Percentiles rank a stretch among this genome's conserved stretches.
Evolutionary conservation across 768 basidiomycete species (phyloP).

Genomic region (Russula griseocarnosa): DNA sequence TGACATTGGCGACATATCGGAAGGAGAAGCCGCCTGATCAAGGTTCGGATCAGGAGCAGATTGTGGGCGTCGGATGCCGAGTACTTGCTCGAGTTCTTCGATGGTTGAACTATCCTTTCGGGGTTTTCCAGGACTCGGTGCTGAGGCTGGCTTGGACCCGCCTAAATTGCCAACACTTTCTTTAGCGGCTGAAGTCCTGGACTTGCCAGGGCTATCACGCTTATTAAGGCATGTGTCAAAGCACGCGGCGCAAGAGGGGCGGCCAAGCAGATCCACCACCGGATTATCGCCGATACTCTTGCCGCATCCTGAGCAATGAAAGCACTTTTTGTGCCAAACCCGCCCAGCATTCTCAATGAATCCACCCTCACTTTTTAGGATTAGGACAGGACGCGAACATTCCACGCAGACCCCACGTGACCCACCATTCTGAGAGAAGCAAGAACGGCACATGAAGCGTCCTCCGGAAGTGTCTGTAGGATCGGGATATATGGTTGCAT

Average conservation of each 20-base stretch:
- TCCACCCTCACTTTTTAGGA: conserved; percentile 70
- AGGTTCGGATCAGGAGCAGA: conserved; percentile 26
- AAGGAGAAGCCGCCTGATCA: conserved; percentile 7
- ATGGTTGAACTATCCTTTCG: conserved; percentile 37
- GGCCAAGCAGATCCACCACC: conserved; percentile 79
- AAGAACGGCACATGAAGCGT: conserved; percentile 69
- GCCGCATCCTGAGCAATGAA: conserved; percentile 67
- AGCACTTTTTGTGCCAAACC: conserved; percentile 82
- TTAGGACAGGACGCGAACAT: conserved; percentile 68
- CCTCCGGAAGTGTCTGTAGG: conserved; percentile 37
- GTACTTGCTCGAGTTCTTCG: conserved; percentile 35
- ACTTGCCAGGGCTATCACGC: conserved; percentile 38
- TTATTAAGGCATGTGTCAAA: conserved; percentile 69
- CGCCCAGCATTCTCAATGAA: conserved; percentile 67
- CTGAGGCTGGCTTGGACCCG: conserved; percentile 37
- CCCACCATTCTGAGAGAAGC: conserved; percentile 69
- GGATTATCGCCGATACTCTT: conserved; percentile 70
- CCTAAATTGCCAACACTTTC: conserved; percentile 43
- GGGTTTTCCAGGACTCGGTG: conserved; percentile 28
- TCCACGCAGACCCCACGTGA: conserved; percentile 68
- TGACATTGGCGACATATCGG: conserved; percentile 3
- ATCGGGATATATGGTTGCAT: conserved; percentile 84
- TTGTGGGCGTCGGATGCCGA: conserved; percentile 34
- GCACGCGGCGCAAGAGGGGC: conserved; percentile 74
- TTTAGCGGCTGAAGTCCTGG: conserved; percentile 32